A percentile compares a stretch with the other conserved stretches of the same genome.
Conservation (phyloP, 257 asterid genomes). For the Echium plantagineum region DNA sequence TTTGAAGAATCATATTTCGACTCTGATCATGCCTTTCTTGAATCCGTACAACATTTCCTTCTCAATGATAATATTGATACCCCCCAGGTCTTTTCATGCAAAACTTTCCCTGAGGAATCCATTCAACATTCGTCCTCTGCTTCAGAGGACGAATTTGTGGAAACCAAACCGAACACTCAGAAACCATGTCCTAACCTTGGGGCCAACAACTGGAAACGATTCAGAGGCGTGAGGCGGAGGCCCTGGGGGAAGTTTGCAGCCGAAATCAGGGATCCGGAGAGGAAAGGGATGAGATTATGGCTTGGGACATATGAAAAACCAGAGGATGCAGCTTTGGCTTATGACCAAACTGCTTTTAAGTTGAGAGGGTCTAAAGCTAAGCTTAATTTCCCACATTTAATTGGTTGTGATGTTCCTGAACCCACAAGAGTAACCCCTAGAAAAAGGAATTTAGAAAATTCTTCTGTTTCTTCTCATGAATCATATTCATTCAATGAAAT, state of each 20-base stretch:
- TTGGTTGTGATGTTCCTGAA: neutral
- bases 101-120: too few relatives aligned
- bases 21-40: neutral
- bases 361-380: neutral
- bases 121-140: neutral
- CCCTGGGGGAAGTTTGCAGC: conserved; percentile 4
- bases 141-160: neutral
- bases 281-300: conserved; percentile 1
- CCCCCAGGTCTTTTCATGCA: neutral
- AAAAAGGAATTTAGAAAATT: too few relatives aligned
- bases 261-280: neutral
- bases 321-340: conserved; percentile 7
- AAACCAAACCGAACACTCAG: neutral
- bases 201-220: neutral
- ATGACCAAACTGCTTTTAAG: conserved; percentile 2
- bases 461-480: too few relatives aligned
- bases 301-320: conserved; percentile 5
- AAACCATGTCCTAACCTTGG: neutral
- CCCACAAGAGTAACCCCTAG: conserved; percentile 1
- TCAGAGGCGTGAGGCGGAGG: conserved; percentile 9
- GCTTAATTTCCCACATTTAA: conserved; percentile 5
- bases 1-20: neutral
- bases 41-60: neutral
- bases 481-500: too few relatives aligned
- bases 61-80: conserved; percentile 2